phyloP scores from a whole-genome alignment of 2,329 filamentous ascomycete genomes.

The Rutstroemia sp. region DNA sequence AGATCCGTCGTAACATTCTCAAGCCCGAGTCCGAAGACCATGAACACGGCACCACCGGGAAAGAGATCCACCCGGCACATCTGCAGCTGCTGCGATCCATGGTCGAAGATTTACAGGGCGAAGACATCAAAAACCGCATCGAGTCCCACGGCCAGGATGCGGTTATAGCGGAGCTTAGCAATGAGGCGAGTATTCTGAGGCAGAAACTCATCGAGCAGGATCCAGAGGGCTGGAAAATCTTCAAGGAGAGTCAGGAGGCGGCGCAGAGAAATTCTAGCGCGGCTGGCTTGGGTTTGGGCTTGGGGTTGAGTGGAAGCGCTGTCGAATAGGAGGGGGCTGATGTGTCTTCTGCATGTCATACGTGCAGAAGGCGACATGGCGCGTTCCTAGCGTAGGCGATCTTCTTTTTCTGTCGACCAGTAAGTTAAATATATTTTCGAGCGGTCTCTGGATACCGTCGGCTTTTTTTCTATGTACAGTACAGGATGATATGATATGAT shows the following conservation, averaged over 20 bases:
- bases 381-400: background rate
- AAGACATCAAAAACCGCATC: constrained; percentile 46
- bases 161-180: constrained; percentile 50
- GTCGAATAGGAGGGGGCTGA: constrained; percentile 13
- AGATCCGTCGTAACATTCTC: constrained; percentile 56
- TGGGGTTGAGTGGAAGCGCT: constrained; percentile 17
- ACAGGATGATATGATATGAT: too few relatives aligned
- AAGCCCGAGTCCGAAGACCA: constrained; percentile 29
- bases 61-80: constrained; percentile 19
- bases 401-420: background rate
- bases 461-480: too few relatives aligned
- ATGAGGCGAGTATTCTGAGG: constrained; percentile 35
- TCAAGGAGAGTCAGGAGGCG: constrained; percentile 51
- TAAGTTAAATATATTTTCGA: too few relatives aligned
- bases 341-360: background rate
- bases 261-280: constrained; percentile 21
- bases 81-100: constrained; percentile 49
- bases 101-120: constrained; percentile 55
- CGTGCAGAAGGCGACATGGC: background rate
- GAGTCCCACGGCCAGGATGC: constrained; percentile 45
- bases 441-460: background rate
- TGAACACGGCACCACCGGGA: constrained; percentile 37
- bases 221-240: constrained; percentile 55
- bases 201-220: constrained; percentile 50
- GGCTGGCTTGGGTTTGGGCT: constrained; percentile 6